Conservation (phyloP, 768 basidiomycete species). For the Tricholomella constricta region DNA sequence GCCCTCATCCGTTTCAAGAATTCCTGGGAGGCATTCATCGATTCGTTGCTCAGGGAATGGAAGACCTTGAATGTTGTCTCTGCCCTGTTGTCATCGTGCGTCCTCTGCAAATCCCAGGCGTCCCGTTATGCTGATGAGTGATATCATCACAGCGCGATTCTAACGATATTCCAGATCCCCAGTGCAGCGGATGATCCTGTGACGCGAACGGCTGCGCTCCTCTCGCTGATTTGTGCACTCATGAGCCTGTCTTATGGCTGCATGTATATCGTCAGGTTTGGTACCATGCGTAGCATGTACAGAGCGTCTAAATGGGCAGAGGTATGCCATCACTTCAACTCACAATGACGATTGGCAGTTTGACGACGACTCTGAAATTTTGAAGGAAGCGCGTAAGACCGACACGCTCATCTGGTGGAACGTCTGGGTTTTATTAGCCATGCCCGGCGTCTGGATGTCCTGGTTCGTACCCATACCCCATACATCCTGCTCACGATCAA, state of each 20-base stretch:
- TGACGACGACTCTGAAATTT: background rate
- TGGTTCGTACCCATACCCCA: conserved; percentile 42
- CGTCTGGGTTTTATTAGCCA: conserved; percentile 62
- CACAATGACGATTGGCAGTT: background rate
- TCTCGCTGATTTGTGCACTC: conserved; percentile 56
- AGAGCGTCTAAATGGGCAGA: conserved; percentile 63
- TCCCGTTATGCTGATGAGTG: background rate
- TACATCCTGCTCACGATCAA: too few relatives aligned
- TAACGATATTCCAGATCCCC: conserved; percentile 23
- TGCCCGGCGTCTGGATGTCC: conserved; percentile 71
- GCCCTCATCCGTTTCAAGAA: conserved; percentile 64
- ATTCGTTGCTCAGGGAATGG: conserved; percentile 23
- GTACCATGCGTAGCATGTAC: conserved; percentile 62
- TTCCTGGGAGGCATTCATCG: conserved; percentile 17
- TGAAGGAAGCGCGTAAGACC: conserved; percentile 56
- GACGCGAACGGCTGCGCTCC: conserved; percentile 51
- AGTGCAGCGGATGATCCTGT: conserved; percentile 49
- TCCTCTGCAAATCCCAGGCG: background rate
- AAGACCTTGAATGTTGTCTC: conserved; percentile 22
- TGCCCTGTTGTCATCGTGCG: conserved; percentile 21
- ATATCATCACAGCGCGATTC: conserved; percentile 17
- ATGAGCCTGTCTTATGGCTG: conserved; percentile 64
- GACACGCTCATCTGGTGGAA: conserved; percentile 46
- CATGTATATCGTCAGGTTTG: conserved; percentile 60
- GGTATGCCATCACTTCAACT: conserved; percentile 30